phyloP scores from a whole-genome alignment of 805 yeast genomes.

The Saccharomycopsis fermentans region DNA sequence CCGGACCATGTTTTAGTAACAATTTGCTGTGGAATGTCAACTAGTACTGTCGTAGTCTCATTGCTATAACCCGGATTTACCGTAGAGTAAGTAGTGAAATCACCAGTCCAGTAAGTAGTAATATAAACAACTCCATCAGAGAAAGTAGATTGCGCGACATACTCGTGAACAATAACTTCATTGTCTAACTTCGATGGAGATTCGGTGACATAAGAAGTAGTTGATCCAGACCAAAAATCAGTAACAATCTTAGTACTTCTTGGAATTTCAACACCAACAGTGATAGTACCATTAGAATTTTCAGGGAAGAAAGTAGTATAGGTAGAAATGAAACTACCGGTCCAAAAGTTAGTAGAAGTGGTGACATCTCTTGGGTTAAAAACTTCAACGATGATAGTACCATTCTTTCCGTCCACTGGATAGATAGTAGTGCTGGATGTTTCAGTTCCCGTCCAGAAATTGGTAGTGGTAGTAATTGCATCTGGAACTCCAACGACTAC shows the following conservation, averaged over 20 bases:
- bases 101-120: constrained; percentile 4
- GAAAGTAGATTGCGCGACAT: not conserved
- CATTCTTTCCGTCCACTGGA: not conserved
- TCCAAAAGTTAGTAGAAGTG: not conserved
- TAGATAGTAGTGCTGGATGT: constrained; percentile 5
- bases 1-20: too few species aligned
- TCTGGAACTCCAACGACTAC: constrained; percentile 8
- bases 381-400: not conserved
- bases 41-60: constrained; percentile 10
- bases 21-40: not conserved
- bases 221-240: not conserved
- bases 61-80: not conserved
- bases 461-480: constrained; percentile 2
- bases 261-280: too few species aligned
- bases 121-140: not conserved
- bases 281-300: too few species aligned
- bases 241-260: too few species aligned
- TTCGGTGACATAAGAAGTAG: constrained; percentile 2
- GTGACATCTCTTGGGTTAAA: constrained; percentile 1
- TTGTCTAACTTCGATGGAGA: not conserved
- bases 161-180: not conserved
- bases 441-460: too few species aligned
- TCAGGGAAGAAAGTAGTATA: too few species aligned
- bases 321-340: too few species aligned
- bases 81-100: not conserved